Conservation (phyloP, 2,329 filamentous ascomycete genomes). For the Magnaporthiopsis rhizophila region DNA sequence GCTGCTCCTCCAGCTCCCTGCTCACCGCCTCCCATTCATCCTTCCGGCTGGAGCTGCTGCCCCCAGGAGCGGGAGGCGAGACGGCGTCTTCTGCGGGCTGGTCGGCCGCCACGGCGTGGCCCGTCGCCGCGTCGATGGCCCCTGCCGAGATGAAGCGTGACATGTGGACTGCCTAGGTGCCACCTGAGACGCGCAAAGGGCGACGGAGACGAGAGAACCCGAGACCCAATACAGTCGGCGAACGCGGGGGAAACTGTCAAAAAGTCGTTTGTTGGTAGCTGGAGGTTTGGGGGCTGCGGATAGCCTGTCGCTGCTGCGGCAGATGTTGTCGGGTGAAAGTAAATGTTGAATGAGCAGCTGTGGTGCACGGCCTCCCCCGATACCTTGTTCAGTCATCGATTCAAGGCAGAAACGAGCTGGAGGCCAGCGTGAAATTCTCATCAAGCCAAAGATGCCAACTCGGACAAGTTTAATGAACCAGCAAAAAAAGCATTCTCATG, state of each 20-base stretch:
- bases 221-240: background rate
- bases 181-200: too few relatives aligned
- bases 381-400: too few relatives aligned
- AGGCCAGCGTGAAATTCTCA: too few relatives aligned
- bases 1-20: conserved; percentile 54
- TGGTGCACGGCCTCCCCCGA: too few relatives aligned
- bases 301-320: background rate
- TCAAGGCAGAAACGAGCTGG: too few relatives aligned
- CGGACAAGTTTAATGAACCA: too few relatives aligned
- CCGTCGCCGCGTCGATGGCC: conserved; percentile 34
- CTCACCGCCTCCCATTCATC: conserved; percentile 59
- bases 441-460: too few relatives aligned
- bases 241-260: background rate
- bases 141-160: conserved; percentile 50
- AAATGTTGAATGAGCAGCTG: too few relatives aligned
- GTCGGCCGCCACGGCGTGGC: conserved; percentile 15
- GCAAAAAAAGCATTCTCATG: too few relatives aligned
- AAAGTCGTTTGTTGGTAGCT: background rate
- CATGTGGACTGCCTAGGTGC: conserved; percentile 11
- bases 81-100: conserved; percentile 1
- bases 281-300: background rate
- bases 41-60: conserved; percentile 14
- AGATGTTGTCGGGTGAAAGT: too few relatives aligned
- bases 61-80: background rate
- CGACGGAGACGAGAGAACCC: too few relatives aligned